Evolutionary conservation across 805 yeast genomes (phyloP).

Genomic region (Candida coleopterorum): DNA sequence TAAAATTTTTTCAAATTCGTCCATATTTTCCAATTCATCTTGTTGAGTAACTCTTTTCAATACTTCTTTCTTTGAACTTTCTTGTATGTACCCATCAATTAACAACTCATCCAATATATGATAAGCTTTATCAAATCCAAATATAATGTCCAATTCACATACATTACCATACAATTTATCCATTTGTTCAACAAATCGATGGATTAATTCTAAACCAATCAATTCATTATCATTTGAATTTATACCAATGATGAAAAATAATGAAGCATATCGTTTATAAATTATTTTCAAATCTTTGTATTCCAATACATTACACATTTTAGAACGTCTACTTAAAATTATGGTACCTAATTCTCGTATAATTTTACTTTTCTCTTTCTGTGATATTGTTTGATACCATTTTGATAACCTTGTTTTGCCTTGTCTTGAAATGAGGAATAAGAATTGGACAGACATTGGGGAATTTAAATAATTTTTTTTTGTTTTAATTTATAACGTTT

Average conservation of each 20-base stretch:
- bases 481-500: too few relatives aligned
- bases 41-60: conserved; percentile 73
- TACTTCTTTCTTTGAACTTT: conserved; percentile 76
- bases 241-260: conserved; percentile 85
- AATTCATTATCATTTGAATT: conserved; percentile 84
- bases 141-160: conserved; percentile 93
- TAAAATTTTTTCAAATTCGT: conserved; percentile 46
- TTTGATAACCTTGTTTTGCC: conserved; percentile 91
- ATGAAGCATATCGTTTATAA: conserved; percentile 88
- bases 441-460: conserved; percentile 77
- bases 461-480: too few relatives aligned
- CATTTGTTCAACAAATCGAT: conserved; percentile 94
- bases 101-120: conserved; percentile 86
- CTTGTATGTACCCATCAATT: conserved; percentile 84
- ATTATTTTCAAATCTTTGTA: conserved; percentile 80
- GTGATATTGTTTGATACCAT: conserved; percentile 85
- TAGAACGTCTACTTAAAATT: conserved; percentile 78
- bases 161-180: conserved; percentile 94
- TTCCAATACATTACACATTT: conserved; percentile 93
- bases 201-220: conserved; percentile 78
- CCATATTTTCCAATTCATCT: conserved; percentile 81
- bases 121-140: conserved; percentile 92
- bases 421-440: conserved; percentile 83
- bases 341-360: conserved; percentile 82
- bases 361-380: conserved; percentile 79